These are phyloP conservation scores for Pseudonitzschia multiseries DNA, from an alignment of 108 stramenopile genomes.

Conservation along the genomic window DNA sequence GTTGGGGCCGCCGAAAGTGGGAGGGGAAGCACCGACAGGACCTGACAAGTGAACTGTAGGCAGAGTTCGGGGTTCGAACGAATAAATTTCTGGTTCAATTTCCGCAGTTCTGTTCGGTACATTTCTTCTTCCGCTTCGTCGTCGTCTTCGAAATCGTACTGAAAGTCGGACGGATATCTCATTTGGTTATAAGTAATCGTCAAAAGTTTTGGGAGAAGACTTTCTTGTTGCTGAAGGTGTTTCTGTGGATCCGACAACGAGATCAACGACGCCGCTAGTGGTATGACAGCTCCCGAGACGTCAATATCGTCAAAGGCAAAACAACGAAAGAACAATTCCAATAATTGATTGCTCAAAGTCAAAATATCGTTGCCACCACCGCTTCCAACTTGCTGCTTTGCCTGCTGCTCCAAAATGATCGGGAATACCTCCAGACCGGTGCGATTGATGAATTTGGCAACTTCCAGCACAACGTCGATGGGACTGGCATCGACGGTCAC, in stretches of 20 bases:
- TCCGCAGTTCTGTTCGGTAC: constrained; percentile 64
- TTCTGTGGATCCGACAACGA: constrained; percentile 5
- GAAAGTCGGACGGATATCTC: constrained; percentile 66
- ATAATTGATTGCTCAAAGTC: constrained; percentile 29
- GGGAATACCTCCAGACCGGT: constrained; percentile 55
- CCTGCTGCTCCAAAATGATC: background rate
- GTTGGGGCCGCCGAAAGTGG: constrained; percentile 46
- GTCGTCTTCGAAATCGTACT: constrained; percentile 71
- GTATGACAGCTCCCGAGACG: constrained; percentile 73
- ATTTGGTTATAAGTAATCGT: constrained; percentile 59
- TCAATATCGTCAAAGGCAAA: constrained; percentile 78
- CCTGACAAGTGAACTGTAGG: constrained; percentile 51
- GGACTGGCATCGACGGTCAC: constrained; percentile 31
- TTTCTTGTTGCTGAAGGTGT: constrained; percentile 18
- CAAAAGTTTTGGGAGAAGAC: constrained; percentile 40
- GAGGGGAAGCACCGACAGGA: constrained; percentile 34
- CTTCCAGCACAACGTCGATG: constrained; percentile 62
- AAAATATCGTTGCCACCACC: background rate
- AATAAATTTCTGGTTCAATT: constrained; percentile 61
- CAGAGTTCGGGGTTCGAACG: constrained; percentile 43
- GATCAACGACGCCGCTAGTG: constrained; percentile 37
- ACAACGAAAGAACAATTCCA: constrained; percentile 62
- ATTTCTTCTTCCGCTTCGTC: constrained; percentile 72
- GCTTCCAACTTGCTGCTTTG: background rate
- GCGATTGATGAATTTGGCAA: constrained; percentile 62